A percentile compares a stretch with the other conserved stretches of the same genome.
phyloP scores from a whole-genome alignment of 176 grass and related monocot genomes.

The Puya raimondii region DNA sequence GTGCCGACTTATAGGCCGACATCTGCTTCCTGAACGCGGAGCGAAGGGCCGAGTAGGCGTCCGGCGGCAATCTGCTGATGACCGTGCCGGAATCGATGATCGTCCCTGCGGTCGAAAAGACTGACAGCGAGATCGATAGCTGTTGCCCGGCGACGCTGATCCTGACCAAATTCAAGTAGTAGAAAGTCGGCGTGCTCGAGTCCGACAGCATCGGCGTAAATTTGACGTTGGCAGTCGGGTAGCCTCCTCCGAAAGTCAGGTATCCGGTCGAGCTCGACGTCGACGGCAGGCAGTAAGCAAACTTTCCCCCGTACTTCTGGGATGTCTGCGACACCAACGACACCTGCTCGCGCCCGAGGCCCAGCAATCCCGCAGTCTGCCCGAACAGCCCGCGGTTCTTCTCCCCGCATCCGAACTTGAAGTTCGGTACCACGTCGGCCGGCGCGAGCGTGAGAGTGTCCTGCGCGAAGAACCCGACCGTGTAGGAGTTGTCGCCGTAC shows the following conservation, averaged over 20 bases:
- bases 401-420: constrained; percentile 72
- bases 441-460: constrained; percentile 49
- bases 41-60: constrained; percentile 48
- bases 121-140: constrained; percentile 16
- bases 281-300: constrained; percentile 69
- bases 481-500: constrained; percentile 72
- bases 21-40: constrained; percentile 37
- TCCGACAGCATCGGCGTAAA: constrained; percentile 47
- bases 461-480: constrained; percentile 53
- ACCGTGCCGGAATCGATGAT: constrained; percentile 89
- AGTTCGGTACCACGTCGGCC: constrained; percentile 18
- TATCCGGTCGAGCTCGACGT: constrained; percentile 34
- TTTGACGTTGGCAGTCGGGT: constrained; percentile 21
- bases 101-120: constrained; percentile 42
- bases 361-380: constrained; percentile 41
- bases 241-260: constrained; percentile 38
- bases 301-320: constrained; percentile 41
- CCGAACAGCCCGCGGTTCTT: constrained; percentile 63
- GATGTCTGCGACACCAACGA: constrained; percentile 55
- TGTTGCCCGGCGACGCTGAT: constrained; percentile 42
- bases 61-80: constrained; percentile 59
- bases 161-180: constrained; percentile 47
- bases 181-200: constrained; percentile 45
- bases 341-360: constrained; percentile 45
- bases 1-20: constrained; percentile 30